phyloP scores from a whole-genome alignment of 805 yeast genomes.

The Candida incommunis region DNA sequence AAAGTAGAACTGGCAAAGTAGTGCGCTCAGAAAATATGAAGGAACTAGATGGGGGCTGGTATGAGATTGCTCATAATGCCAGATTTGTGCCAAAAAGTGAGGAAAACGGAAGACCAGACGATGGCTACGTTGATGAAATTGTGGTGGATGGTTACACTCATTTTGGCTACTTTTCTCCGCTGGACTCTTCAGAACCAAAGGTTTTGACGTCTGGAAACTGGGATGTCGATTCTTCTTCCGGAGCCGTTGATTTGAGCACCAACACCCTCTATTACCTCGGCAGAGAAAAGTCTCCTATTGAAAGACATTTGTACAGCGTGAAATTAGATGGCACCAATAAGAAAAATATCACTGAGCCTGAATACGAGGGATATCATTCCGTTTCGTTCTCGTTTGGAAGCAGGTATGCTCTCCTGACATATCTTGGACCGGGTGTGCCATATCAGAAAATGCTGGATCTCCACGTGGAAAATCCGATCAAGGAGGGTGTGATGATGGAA shows the following conservation, averaged over 20 bases:
- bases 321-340: constrained; percentile 33
- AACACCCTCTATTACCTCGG: constrained; percentile 52
- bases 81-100: constrained; percentile 39
- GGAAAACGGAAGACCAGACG: constrained; percentile 27
- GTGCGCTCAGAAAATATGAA: constrained; percentile 33
- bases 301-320: constrained; percentile 71
- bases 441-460: constrained; percentile 57
- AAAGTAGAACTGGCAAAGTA: constrained; percentile 19
- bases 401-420: constrained; percentile 53
- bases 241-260: constrained; percentile 30
- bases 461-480: constrained; percentile 22
- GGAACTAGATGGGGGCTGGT: constrained; percentile 48
- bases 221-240: constrained; percentile 75
- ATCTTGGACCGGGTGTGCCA: constrained; percentile 71
- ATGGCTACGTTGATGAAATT: constrained; percentile 71
- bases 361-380: constrained; percentile 47
- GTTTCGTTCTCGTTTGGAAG: constrained; percentile 72
- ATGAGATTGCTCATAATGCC: constrained; percentile 59
- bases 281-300: constrained; percentile 65
- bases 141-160: constrained; percentile 43
- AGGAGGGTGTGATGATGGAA: constrained; percentile 17
- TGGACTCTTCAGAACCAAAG: constrained; percentile 37
- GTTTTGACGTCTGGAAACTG: constrained; percentile 66
- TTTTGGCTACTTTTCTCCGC: constrained; percentile 72
- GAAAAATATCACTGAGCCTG: constrained; percentile 34